Base-by-base conservation (phyloP, 345 rosid species). In the Ceriops zippeliana region DNA sequence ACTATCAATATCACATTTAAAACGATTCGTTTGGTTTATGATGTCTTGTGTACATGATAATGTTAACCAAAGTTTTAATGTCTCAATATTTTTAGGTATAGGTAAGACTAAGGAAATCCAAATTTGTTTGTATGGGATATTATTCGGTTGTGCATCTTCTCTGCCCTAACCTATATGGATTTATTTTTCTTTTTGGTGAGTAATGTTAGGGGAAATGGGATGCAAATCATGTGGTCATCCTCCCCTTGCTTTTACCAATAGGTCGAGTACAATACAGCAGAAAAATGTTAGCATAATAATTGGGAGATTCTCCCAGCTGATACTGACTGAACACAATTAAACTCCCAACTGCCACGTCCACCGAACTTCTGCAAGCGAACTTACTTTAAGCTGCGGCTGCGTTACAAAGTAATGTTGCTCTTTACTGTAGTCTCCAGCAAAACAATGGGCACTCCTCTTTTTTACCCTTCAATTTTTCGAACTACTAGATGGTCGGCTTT, bases 311-410 rank as follows among this genome's bases (percentile, higher is more conserved):
- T 58, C 52, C 58, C 58, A 74, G 74, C 76, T 70, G 73, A 73
- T 56, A 1, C 62, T 69, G 52, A 66, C 30, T 11, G 37, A 32
- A 67, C 22, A 21, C 57, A 63, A 63, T 68, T 54, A 75, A 79
- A 75, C 74, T 79, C 65, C 79, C 70, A 79, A 79, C 82, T 75
- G 79, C 77, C 79, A 59, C 56, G 16, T 52, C 72, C 73, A 75
- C 79, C 77, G 61, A 69, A 61, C 69, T 51, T 46, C 28, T 51
- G 11, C 62, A 56, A 46, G 47, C 60, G 3, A 53, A 21, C 28
- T 54, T 54, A 22, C 24, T 22, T 38, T 46, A 32, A 38, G 34
- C 47, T 59, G 51, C 13, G 52, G 6, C 28, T 27, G 9, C 54
- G 66, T 28, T 58, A 24, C 28, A 7, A 34, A 30, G 9, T 35